These are phyloP conservation scores for Drechslera avenae DNA, from an alignment of 2,329 filamentous ascomycete species.

Conservation along the genomic window DNA sequence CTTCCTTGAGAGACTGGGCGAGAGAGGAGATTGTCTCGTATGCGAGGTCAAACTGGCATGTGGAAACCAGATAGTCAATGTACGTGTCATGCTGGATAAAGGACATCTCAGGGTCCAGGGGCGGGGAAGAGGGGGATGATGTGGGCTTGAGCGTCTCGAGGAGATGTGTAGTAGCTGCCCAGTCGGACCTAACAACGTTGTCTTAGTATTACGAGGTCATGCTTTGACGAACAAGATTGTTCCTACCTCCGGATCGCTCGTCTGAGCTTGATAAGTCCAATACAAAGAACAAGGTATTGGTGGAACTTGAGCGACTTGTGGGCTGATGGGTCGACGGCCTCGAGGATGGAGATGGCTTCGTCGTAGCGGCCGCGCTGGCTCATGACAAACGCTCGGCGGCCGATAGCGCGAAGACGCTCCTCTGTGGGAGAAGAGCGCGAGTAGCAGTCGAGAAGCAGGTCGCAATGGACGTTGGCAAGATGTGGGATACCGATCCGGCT, in stretches of 20 bases:
- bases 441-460: slow-evolving; percentile 78
- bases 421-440: slow-evolving; percentile 68
- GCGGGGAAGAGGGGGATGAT: slow-evolving; percentile 45
- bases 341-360: slow-evolving; percentile 66
- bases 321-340: slow-evolving; percentile 64
- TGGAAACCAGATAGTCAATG: slow-evolving; percentile 63
- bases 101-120: slow-evolving; percentile 61
- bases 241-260: slow-evolving; percentile 62
- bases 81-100: slow-evolving; percentile 65
- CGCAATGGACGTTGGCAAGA: slow-evolving; percentile 66
- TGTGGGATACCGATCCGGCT: slow-evolving; percentile 70
- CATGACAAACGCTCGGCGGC: slow-evolving; percentile 70
- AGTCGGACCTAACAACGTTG: slow-evolving; percentile 53
- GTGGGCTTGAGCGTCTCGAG: slow-evolving; percentile 62
- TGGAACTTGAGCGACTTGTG: slow-evolving; percentile 77
- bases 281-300: slow-evolving; percentile 72
- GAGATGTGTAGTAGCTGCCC: slow-evolving; percentile 61
- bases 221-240: background rate
- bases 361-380: slow-evolving; percentile 72
- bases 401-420: slow-evolving; percentile 76
- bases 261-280: slow-evolving; percentile 68
- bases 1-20: slow-evolving; percentile 57
- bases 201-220: slow-evolving; percentile 6
- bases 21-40: slow-evolving; percentile 60
- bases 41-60: slow-evolving; percentile 59